A percentile compares a stretch with the other conserved stretches of the same genome.
phyloP scores from a whole-genome alignment of 768 basidiomycete species.

The Lactifluus pinguis region DNA sequence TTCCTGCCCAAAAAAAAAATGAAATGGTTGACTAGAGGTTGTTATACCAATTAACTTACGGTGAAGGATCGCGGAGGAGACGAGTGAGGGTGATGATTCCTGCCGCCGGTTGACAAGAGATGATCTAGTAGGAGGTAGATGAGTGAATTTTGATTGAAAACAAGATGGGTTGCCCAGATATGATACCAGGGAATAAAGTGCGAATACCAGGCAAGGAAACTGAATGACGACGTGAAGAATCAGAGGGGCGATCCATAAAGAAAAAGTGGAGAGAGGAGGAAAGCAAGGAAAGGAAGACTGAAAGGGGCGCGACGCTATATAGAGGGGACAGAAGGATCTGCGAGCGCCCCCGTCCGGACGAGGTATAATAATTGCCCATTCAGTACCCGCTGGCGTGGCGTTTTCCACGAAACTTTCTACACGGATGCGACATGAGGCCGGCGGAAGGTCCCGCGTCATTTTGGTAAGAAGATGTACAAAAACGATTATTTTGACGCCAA shows the following conservation, averaged over 20 bases:
- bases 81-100: conserved; percentile 2
- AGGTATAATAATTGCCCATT: conserved; percentile 15
- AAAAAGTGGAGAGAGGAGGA: neutral
- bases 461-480: conserved; percentile 14
- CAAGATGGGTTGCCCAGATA: conserved; percentile 9
- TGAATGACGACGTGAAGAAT: conserved; percentile 7
- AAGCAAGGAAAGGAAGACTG: neutral
- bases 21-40: neutral
- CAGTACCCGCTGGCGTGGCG: conserved; percentile 18
- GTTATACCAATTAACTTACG: neutral
- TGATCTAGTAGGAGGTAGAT: conserved; percentile 13
- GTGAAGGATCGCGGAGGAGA: neutral
- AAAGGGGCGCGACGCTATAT: conserved; percentile 17
- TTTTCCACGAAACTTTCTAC: conserved; percentile 18
- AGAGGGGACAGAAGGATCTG: conserved; percentile 16
- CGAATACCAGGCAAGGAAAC: conserved; percentile 25
- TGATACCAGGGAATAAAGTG: conserved; percentile 26
- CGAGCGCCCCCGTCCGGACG: conserved; percentile 16
- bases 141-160: conserved; percentile 1
- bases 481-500: conserved; percentile 7
- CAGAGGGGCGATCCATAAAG: conserved; percentile 13
- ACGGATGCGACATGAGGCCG: conserved; percentile 16
- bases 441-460: conserved; percentile 15
- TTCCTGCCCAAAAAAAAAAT: neutral
- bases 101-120: conserved; percentile 13